These are phyloP conservation scores for Plasmodium sp. DNA, from an alignment of 169 alveolate genomes.

Conservation along the genomic window DNA sequence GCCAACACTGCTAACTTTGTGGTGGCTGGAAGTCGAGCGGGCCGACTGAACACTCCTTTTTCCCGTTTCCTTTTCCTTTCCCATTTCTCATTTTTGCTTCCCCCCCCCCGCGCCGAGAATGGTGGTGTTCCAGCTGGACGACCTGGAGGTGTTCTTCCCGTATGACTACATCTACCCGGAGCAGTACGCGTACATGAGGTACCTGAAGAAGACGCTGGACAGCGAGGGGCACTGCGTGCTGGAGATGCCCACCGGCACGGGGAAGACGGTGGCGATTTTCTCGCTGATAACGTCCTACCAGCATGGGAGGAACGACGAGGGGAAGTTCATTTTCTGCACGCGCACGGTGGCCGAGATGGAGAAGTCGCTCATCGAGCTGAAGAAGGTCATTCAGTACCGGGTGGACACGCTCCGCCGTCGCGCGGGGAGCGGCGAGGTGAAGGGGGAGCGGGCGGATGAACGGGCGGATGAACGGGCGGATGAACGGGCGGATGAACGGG, in stretches of 20 bases:
- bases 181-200: slow-evolving; percentile 93
- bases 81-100: background rate
- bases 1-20: background rate
- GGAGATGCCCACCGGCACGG: slow-evolving; percentile 99
- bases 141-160: slow-evolving; percentile 94
- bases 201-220: slow-evolving; percentile 90
- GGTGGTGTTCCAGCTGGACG: slow-evolving; percentile 93
- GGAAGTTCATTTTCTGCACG: slow-evolving; percentile 92
- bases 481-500: background rate
- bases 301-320: slow-evolving; percentile 89
- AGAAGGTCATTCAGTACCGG: slow-evolving; percentile 90
- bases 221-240: slow-evolving; percentile 97
- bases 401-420: slow-evolving; percentile 20
- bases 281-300: slow-evolving; percentile 94
- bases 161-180: slow-evolving; percentile 96
- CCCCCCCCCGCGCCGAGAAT: slow-evolving; percentile 9
- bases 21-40: background rate
- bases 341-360: slow-evolving; percentile 99
- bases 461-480: background rate
- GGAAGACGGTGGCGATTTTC: slow-evolving; percentile 97
- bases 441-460: background rate
- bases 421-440: background rate
- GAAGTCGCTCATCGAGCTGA: slow-evolving; percentile 95
- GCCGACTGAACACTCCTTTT: background rate
- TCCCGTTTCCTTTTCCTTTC: too few species aligned